Evolutionary conservation across 176 grass and related monocot genomes (phyloP).

Genomic region (Rhipidocladum racemiflorum): DNA sequence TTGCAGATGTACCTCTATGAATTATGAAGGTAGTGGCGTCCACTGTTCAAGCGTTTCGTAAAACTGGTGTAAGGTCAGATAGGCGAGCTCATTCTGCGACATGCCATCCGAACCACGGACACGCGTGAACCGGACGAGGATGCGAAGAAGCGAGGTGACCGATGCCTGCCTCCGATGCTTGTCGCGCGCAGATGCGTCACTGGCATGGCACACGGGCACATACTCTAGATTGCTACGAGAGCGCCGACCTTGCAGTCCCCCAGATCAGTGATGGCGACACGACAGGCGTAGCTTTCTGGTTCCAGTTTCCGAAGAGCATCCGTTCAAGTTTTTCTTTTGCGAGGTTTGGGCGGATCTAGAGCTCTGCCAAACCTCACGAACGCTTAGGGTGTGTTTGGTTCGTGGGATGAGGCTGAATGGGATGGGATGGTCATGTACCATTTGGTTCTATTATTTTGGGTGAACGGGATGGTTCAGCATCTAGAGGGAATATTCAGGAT

Average conservation of each 20-base stretch:
- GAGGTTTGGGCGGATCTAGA: no score
- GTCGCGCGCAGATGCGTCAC: not conserved
- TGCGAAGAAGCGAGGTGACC: not conserved
- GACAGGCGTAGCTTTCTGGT: not conserved
- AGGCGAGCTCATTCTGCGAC: not conserved
- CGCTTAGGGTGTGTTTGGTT: no score
- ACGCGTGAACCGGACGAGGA: constrained; percentile 4
- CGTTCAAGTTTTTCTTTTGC: not conserved
- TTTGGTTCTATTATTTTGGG: no score
- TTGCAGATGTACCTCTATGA: not conserved
- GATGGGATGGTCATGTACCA: no score
- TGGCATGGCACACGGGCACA: not conserved
- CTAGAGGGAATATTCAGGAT: no score
- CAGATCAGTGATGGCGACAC: not conserved
- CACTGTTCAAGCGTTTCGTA: not conserved
- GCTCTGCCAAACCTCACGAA: no score
- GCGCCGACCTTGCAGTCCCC: not conserved
- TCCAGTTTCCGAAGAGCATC: not conserved
- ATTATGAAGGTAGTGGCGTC: not conserved
- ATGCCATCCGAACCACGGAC: constrained; percentile 21
- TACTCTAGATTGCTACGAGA: not conserved
- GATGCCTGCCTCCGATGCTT: not conserved
- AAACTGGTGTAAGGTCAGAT: not conserved
- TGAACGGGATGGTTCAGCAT: no score
- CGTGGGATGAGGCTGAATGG: no score